phyloP scores from a whole-genome alignment of 2,329 filamentous ascomycete genomes.

The Cladosporium colombiae region DNA sequence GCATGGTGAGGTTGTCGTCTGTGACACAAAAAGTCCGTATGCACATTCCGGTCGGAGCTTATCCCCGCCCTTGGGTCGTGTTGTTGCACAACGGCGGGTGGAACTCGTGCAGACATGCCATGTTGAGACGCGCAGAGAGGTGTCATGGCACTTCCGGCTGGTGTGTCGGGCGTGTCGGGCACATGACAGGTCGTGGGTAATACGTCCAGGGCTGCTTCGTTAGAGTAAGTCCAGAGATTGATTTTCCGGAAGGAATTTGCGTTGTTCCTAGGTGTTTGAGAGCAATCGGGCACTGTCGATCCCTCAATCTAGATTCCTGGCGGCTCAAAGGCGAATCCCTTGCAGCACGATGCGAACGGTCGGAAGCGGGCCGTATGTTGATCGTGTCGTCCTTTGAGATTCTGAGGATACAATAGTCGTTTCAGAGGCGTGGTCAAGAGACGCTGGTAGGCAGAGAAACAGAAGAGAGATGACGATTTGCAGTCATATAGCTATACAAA shows the following conservation, averaged over 20 bases:
- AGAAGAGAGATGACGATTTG: conserved; percentile 25
- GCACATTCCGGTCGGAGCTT: conserved; percentile 28
- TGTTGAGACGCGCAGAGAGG: conserved; percentile 22
- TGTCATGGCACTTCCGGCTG: conserved; percentile 32
- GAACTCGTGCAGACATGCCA: conserved; percentile 29
- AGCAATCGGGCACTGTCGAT: conserved; percentile 12
- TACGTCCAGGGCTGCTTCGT: conserved; percentile 14
- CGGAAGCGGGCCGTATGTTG: conserved; percentile 24
- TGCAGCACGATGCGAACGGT: conserved; percentile 22
- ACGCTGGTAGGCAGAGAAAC: conserved; percentile 5
- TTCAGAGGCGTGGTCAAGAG: conserved; percentile 10
- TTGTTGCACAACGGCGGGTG: conserved; percentile 27
- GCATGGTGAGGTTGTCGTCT: conserved; percentile 19
- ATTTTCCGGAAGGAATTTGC: conserved; percentile 17
- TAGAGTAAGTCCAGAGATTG: not conserved
- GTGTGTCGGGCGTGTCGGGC: conserved; percentile 24
- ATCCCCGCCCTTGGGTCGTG: conserved; percentile 19
- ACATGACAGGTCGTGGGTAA: conserved; percentile 25
- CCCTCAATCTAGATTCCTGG: conserved; percentile 21
- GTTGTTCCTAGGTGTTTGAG: conserved; percentile 18
- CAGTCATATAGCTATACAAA: conserved; percentile 20
- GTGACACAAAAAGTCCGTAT: conserved; percentile 29
- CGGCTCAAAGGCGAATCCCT: conserved; percentile 22
- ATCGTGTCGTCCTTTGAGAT: conserved; percentile 20
- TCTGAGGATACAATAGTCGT: conserved; percentile 18